Percentiles rank a stretch among this genome's conserved stretches.
Conservation (phyloP, 2,329 filamentous ascomycete genomes). For the Arthrobotrys sinensis region DNA sequence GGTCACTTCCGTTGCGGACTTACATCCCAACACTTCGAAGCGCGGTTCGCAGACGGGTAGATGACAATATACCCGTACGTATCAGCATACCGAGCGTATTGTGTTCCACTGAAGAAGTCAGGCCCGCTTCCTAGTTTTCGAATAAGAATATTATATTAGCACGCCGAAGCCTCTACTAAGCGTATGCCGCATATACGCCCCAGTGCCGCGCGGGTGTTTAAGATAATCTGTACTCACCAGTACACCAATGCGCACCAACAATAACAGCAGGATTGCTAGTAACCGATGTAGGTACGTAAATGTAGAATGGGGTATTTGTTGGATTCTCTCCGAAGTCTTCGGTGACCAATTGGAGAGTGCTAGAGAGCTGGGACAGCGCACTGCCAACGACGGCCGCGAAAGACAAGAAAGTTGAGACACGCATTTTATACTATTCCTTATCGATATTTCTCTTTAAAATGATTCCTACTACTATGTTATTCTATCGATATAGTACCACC, state of each 20-base stretch:
- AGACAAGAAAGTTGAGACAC: constrained; percentile 36
- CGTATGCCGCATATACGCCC: too few species aligned
- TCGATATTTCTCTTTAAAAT: background rate
- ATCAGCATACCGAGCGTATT: constrained; percentile 48
- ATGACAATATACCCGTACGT: constrained; percentile 53
- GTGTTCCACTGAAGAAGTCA: constrained; percentile 38
- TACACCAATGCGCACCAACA: constrained; percentile 53
- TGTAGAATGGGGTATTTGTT: constrained; percentile 43
- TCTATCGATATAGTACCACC: too few species aligned
- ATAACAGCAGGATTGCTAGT: constrained; percentile 34
- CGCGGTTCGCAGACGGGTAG: constrained; percentile 55
- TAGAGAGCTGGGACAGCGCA: constrained; percentile 43
- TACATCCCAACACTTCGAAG: constrained; percentile 65
- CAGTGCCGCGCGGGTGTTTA: too few species aligned
- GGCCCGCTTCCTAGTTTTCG: constrained; percentile 35
- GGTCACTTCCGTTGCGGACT: constrained; percentile 1
- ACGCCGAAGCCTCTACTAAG: too few species aligned
- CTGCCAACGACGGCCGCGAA: constrained; percentile 25
- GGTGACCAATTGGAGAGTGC: constrained; percentile 40
- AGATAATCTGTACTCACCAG: constrained; percentile 31
- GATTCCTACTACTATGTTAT: too few species aligned
- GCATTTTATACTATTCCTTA: constrained; percentile 19
- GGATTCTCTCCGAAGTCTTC: constrained; percentile 52
- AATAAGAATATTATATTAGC: too few species aligned
- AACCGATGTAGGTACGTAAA: constrained; percentile 43